Conservation (phyloP, 2,329 filamentous ascomycete species). For the Talaromyces rugulosus region DNA sequence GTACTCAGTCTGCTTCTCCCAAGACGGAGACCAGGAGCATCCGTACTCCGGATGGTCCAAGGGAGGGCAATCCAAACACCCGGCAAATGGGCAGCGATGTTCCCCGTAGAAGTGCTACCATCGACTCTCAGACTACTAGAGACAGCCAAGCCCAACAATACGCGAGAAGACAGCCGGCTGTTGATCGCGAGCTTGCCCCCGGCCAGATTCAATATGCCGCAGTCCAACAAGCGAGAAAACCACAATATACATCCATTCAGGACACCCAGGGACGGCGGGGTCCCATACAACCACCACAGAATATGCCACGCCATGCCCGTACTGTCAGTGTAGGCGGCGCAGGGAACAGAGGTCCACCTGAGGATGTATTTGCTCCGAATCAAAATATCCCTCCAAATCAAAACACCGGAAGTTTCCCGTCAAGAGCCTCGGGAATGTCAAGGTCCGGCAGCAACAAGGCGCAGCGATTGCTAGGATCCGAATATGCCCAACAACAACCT, state of each 20-base stretch:
- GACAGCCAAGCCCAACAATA: conserved; percentile 12
- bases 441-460: conserved; percentile 8
- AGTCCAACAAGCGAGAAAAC: conserved; percentile 16
- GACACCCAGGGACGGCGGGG: conserved; percentile 16
- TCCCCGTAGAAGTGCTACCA: conserved; percentile 14
- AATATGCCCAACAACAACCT: conserved; percentile 3
- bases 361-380: not conserved
- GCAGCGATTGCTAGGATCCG: not conserved
- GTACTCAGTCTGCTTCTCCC: conserved; percentile 10
- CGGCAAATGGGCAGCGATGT: conserved; percentile 14
- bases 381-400: not conserved
- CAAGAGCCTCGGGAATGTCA: not conserved
- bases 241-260: conserved; percentile 19
- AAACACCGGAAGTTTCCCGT: not conserved
- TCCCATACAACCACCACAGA: conserved; percentile 13
- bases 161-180: conserved; percentile 7
- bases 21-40: conserved; percentile 1
- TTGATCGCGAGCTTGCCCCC: conserved; percentile 1
- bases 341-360: not conserved
- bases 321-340: not conserved
- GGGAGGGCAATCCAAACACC: conserved; percentile 10
- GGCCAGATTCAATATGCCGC: conserved; percentile 18
- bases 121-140: conserved; percentile 15
- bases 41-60: conserved; percentile 3
- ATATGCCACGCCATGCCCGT: conserved; percentile 1